Conservation (phyloP, 352 stramenopile genomes). For the Phytophthora constricta region DNA sequence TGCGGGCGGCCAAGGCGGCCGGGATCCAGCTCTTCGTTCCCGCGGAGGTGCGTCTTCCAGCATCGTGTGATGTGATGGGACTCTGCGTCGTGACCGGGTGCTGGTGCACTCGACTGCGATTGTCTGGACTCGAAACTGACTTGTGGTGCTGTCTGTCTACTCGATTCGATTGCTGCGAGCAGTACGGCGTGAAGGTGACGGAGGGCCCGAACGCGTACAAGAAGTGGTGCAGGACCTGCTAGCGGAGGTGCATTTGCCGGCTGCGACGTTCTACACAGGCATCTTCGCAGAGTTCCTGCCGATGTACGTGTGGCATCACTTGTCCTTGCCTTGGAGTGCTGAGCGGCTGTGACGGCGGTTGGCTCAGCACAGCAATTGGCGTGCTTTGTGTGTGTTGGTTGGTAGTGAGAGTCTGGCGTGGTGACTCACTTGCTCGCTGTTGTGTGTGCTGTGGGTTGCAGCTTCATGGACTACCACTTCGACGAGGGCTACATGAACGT, state of each 20-base stretch:
- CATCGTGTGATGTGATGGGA: background rate
- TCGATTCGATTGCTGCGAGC: no score
- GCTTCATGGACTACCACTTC: conserved; percentile 21
- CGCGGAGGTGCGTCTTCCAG: conserved; percentile 1
- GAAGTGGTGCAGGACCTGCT: conserved; percentile 28
- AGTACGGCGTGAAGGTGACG: conserved; percentile 18
- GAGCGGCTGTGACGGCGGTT: no score
- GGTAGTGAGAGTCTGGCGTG: background rate
- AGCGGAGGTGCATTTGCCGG: conserved; percentile 14
- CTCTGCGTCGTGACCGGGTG: no score
- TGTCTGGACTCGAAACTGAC: no score
- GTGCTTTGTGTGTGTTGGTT: no score
- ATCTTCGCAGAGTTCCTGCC: conserved; percentile 22
- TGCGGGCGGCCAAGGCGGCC: conserved; percentile 15
- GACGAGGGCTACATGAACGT: conserved; percentile 21
- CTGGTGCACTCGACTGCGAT: no score
- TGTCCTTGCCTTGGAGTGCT: background rate
- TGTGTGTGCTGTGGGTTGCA: background rate
- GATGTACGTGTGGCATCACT: conserved; percentile 3
- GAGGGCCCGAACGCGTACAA: conserved; percentile 26
- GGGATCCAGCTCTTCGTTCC: conserved; percentile 24
- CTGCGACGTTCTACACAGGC: conserved; percentile 31
- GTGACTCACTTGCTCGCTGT: background rate
- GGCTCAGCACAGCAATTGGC: no score
- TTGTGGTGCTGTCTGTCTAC: no score